Evolutionary conservation across 805 yeast species (phyloP), one percentile per base, ranked within the genome.

Genomic region (Tetrapisispora namnaoensis): DNA sequence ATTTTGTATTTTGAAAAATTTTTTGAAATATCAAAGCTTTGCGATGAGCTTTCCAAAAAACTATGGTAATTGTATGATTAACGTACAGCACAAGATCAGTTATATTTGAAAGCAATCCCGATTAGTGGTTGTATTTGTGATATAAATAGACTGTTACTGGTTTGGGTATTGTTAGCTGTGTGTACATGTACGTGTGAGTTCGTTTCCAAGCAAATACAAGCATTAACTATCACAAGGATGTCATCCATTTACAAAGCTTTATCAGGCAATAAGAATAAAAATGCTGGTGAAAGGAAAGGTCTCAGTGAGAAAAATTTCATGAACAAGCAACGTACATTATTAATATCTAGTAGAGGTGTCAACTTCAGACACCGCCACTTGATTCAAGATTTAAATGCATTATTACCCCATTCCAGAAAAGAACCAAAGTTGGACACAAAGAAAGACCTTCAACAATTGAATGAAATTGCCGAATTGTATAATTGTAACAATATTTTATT

Each of bases 401-500:
- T 93, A 65, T 70, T 93, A 65, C 99, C 99, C 49, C 99, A 93
- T 65, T 83, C 95, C 39, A 82, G 96, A 67, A 91, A 90, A 64
- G 99, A 93, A 70, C 95, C 97, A 52, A 93, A 93, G 66, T 76
- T 91, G 61, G 99, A 93, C 69, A 83, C 90, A 50, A 93, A 93
- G 70, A 86, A 90, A 65, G 86, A 87, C 66, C 75, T 91, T 54
- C 78, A 79, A 65, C 91, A 89, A 66, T 76, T 93, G 51, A 93
- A 93, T 63, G 99, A 93, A 71, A 85, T 90, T 53, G 98, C 98
- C 2, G 99, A 93, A 63, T 74, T 93, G 54, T 89, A 91, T 78
- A 93, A 93, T 75, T 93, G 99, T 76, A 93, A 93, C 71, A 93
- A 93, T 65, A 79, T 93, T 56, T 73, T 89, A 65, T 93, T 85